phyloP scores from a whole-genome alignment of 352 stramenopile genomes.

The Globisporangium heterothallicum region DNA sequence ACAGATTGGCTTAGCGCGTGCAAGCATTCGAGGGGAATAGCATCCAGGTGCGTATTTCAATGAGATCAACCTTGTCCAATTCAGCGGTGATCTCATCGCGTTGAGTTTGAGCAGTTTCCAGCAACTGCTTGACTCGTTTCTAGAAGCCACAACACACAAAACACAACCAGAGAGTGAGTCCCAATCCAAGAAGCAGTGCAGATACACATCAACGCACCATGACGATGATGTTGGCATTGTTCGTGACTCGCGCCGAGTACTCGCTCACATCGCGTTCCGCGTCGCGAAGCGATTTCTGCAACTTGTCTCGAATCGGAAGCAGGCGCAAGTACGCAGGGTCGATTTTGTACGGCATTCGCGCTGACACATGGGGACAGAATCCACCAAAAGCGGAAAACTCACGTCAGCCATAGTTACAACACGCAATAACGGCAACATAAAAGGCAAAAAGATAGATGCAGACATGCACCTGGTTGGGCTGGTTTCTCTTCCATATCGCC shows the following conservation, averaged over 20 bases:
- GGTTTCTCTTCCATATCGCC: slow-evolving; percentile 66
- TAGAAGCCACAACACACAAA: slow-evolving; percentile 13
- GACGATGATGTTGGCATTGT: slow-evolving; percentile 78
- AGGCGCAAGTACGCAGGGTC: slow-evolving; percentile 66
- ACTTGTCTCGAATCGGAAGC: slow-evolving; percentile 44
- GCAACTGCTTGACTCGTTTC: slow-evolving; percentile 81
- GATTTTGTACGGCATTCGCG: slow-evolving; percentile 41
- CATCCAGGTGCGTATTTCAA: too few species aligned
- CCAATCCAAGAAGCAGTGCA: slow-evolving; percentile 1
- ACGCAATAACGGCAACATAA: neutral
- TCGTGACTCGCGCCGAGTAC: slow-evolving; percentile 55
- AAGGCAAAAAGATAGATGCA: neutral
- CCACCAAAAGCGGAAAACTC: neutral
- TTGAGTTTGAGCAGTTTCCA: slow-evolving; percentile 57
- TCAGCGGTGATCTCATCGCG: slow-evolving; percentile 43
- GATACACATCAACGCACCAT: slow-evolving; percentile 35
- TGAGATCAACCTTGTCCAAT: slow-evolving; percentile 56
- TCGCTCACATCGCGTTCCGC: slow-evolving; percentile 62
- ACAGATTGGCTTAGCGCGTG: neutral
- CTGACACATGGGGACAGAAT: too few species aligned
- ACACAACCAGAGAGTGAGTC: slow-evolving; percentile 2
- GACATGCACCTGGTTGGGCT: slow-evolving; percentile 15
- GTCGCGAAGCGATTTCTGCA: slow-evolving; percentile 69
- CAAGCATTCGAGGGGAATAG: neutral
- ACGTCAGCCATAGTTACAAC: neutral